Evolutionary conservation across 805 yeast genomes (phyloP).

Genomic region (Lipomyces japonicus): DNA sequence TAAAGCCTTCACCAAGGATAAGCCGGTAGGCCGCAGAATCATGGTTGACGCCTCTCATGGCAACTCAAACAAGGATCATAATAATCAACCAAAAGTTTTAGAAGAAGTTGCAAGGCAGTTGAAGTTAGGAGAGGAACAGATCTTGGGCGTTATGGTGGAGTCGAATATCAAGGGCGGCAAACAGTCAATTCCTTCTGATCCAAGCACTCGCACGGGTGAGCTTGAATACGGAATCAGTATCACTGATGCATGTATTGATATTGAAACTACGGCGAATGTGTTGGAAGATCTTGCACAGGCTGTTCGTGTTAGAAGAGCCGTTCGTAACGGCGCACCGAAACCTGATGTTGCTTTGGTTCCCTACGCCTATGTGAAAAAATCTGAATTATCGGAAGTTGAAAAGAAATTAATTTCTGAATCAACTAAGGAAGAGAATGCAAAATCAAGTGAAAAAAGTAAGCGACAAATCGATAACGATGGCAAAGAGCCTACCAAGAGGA

Average conservation of each 20-base stretch:
- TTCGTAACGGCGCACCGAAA: neutral
- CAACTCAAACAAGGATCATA: slow-evolving; percentile 84
- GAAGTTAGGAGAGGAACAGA: slow-evolving; percentile 62
- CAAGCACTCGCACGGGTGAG: slow-evolving; percentile 56
- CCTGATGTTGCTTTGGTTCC: neutral
- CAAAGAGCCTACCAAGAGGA: too few relatives aligned
- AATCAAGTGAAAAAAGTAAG: too few relatives aligned
- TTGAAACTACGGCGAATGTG: slow-evolving; percentile 78
- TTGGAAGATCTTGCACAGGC: slow-evolving; percentile 71
- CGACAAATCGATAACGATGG: too few relatives aligned
- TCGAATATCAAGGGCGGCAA: slow-evolving; percentile 88
- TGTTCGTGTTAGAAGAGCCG: slow-evolving; percentile 65
- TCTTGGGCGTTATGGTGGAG: slow-evolving; percentile 97
- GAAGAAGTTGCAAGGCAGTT: slow-evolving; percentile 74
- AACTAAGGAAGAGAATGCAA: too few relatives aligned
- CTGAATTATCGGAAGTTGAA: too few relatives aligned
- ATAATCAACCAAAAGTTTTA: slow-evolving; percentile 89
- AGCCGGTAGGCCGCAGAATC: slow-evolving; percentile 46
- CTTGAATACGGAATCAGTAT: slow-evolving; percentile 90
- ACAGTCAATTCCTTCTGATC: slow-evolving; percentile 44
- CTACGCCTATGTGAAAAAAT: too few relatives aligned
- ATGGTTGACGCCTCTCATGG: slow-evolving; percentile 99
- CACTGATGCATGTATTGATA: slow-evolving; percentile 95
- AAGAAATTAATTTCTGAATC: too few relatives aligned
- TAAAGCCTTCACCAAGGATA: slow-evolving; percentile 40